Conservation (phyloP, 352 stramenopile genomes). For the Blastocystis sp. region DNA sequence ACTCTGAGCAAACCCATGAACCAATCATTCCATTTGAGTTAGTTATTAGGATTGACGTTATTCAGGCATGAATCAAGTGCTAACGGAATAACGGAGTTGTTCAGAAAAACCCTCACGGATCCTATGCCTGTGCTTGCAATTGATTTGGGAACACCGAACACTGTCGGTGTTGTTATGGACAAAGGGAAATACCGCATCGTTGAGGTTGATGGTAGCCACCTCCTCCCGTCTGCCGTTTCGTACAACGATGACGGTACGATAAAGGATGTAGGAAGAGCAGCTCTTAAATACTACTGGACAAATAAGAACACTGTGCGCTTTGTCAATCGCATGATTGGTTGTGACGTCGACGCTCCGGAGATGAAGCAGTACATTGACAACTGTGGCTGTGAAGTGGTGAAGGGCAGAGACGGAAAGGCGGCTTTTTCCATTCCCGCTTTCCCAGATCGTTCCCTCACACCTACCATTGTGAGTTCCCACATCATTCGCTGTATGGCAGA, state of each 20-base stretch:
- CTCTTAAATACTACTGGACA: background rate
- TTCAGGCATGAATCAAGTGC: too few species aligned
- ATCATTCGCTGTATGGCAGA: background rate
- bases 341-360: background rate
- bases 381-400: background rate
- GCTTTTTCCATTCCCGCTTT: background rate
- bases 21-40: too few species aligned
- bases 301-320: background rate
- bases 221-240: background rate
- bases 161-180: background rate
- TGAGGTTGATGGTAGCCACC: background rate
- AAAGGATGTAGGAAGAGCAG: slow-evolving; percentile 1
- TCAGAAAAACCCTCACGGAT: too few species aligned
- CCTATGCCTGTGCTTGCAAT: slow-evolving; percentile 7
- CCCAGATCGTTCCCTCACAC: background rate
- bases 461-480: background rate
- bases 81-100: too few species aligned
- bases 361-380: background rate
- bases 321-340: slow-evolving; percentile 14
- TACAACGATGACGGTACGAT: slow-evolving; percentile 5
- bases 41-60: too few species aligned
- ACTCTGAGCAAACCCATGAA: too few species aligned
- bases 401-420: background rate
- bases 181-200: background rate
- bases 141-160: slow-evolving; percentile 61